Percentiles rank a stretch among this genome's conserved stretches.
These are phyloP conservation scores for Nannochloropsis salina DNA, from an alignment of 108 stramenopile genomes.

Conservation along the genomic window DNA sequence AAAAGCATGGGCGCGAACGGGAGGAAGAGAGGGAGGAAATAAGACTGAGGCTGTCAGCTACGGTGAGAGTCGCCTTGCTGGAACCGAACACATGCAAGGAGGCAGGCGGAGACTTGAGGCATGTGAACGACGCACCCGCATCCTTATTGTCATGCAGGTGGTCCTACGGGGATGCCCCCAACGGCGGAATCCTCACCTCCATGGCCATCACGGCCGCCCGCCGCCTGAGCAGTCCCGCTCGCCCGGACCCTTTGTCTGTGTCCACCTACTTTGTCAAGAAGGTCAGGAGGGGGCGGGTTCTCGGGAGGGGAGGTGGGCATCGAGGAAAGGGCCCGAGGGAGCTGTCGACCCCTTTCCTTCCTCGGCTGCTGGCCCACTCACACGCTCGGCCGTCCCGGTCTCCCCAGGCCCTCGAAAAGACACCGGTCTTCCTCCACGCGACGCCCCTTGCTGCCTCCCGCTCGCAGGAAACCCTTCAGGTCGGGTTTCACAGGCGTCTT, in stretches of 20 bases:
- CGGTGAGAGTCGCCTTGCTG: too few relatives aligned
- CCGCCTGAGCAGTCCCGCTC: not conserved
- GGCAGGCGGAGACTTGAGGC: too few relatives aligned
- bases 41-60: not conserved
- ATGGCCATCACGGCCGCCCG: not conserved
- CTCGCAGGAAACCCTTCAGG: too few relatives aligned
- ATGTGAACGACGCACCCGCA: too few relatives aligned
- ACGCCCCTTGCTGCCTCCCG: not conserved
- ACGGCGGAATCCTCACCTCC: not conserved
- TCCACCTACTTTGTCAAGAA: not conserved
- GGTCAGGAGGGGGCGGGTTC: not conserved
- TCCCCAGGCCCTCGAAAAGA: not conserved
- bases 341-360: not conserved
- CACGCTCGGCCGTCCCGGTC: not conserved
- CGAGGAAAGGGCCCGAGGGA: not conserved
- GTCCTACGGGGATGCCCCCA: not conserved
- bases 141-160: not conserved
- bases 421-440: not conserved
- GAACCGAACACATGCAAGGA: too few relatives aligned
- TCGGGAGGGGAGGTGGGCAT: not conserved
- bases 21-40: not conserved
- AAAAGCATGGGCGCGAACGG: not conserved
- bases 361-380: not conserved
- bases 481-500: too few relatives aligned
- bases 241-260: not conserved